Percentiles rank a stretch among this genome's conserved stretches.
Conservation (phyloP, 176 grass and related monocot genomes). For the Luzula sylvatica region DNA sequence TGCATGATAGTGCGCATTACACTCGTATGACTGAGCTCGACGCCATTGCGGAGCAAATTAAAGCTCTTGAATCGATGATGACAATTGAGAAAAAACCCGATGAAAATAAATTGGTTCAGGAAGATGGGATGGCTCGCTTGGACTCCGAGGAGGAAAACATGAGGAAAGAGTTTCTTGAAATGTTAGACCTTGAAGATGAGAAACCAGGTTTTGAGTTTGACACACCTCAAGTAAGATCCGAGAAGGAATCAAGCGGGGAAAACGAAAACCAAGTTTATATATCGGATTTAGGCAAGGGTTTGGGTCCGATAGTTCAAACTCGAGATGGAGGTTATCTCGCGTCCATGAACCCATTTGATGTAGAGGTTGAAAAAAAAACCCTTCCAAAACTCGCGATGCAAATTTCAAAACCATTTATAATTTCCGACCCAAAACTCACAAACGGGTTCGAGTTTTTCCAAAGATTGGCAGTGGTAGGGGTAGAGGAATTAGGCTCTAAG, state of each 20-base stretch:
- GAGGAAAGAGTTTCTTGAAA: constrained; percentile 63
- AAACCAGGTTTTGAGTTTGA: not conserved
- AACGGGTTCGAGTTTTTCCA: constrained; percentile 65
- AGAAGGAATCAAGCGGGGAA: constrained; percentile 9
- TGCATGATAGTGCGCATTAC: constrained; percentile 50
- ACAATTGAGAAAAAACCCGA: constrained; percentile 15
- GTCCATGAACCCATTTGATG: constrained; percentile 71
- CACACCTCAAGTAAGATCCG: constrained; percentile 21
- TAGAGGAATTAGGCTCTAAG: constrained; percentile 30
- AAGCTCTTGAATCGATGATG: constrained; percentile 81
- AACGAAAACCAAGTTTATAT: constrained; percentile 33
- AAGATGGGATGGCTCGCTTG: constrained; percentile 25
- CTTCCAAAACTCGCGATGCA: constrained; percentile 86
- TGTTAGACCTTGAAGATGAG: constrained; percentile 44
- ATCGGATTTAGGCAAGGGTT: constrained; percentile 73
- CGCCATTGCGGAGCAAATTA: constrained; percentile 85
- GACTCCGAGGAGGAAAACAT: constrained; percentile 73
- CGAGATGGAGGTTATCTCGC: constrained; percentile 74
- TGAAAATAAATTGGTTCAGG: constrained; percentile 14
- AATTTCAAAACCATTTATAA: constrained; percentile 66
- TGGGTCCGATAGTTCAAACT: constrained; percentile 70
- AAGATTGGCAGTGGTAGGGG: constrained; percentile 31
- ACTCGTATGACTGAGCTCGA: constrained; percentile 71
- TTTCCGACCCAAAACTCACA: constrained; percentile 33
- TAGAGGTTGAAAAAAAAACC: constrained; percentile 43